These are phyloP conservation scores for Paramyrothecium roridum DNA, from an alignment of 2,329 filamentous ascomycete species.

Conservation along the genomic window DNA sequence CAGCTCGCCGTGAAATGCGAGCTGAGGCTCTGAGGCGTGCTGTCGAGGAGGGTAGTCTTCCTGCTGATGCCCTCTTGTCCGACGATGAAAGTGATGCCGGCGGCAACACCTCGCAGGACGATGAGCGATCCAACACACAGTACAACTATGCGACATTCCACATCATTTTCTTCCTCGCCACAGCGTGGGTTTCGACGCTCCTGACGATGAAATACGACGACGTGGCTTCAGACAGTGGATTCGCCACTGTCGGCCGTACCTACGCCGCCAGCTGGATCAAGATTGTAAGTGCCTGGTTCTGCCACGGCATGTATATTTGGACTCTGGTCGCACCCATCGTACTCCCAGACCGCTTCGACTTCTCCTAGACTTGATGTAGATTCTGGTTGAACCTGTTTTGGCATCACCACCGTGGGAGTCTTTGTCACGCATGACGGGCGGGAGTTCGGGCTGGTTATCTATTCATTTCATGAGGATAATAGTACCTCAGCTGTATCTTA, in stretches of 20 bases:
- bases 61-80: slow-evolving; percentile 82
- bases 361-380: slow-evolving; percentile 23
- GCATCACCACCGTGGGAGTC: neutral
- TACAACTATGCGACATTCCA: slow-evolving; percentile 98
- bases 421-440: neutral
- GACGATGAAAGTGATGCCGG: slow-evolving; percentile 65
- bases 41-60: slow-evolving; percentile 87
- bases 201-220: slow-evolving; percentile 72
- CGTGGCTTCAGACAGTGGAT: slow-evolving; percentile 63
- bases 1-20: slow-evolving; percentile 82
- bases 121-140: slow-evolving; percentile 85
- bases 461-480: neutral
- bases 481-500: neutral
- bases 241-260: slow-evolving; percentile 88
- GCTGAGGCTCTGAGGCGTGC: slow-evolving; percentile 86
- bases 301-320: slow-evolving; percentile 93
- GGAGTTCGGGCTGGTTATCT: neutral
- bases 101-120: slow-evolving; percentile 68
- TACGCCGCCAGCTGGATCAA: slow-evolving; percentile 99
- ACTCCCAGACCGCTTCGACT: slow-evolving; percentile 81
- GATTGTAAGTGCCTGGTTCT: slow-evolving; percentile 96
- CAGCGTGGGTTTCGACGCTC: slow-evolving; percentile 91
- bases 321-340: slow-evolving; percentile 83
- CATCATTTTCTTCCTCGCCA: slow-evolving; percentile 95
- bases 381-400: neutral